phyloP scores from a whole-genome alignment of 176 grass and related monocot genomes.

The Coix lacrymajobi region DNA sequence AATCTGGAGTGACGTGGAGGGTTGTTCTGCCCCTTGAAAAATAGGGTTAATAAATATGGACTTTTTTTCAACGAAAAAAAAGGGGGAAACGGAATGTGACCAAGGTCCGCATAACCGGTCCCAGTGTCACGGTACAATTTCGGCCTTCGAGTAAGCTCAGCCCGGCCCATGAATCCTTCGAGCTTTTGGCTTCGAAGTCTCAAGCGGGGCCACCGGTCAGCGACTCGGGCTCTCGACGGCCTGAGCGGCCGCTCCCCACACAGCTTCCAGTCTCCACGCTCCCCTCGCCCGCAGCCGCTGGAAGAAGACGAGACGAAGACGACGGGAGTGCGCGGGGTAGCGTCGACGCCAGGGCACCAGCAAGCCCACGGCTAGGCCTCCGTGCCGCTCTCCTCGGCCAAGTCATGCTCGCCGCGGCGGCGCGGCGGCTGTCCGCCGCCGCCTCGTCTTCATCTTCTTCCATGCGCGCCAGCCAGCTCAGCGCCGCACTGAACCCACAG shows the following conservation, averaged over 20 bases:
- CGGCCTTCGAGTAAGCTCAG: neutral
- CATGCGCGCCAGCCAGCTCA: slow-evolving; percentile 10
- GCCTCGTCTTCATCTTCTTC: slow-evolving; percentile 2
- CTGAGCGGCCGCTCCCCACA: neutral
- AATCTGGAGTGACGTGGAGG: no score
- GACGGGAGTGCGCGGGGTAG: neutral
- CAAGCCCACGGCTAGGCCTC: neutral
- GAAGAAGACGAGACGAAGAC: neutral
- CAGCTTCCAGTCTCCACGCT: neutral
- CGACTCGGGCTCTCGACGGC: no score
- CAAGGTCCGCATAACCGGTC: neutral
- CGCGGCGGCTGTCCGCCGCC: slow-evolving; percentile 11
- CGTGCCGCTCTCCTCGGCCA: neutral
- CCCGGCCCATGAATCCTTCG: neutral
- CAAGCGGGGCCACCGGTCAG: no score
- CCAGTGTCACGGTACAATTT: neutral
- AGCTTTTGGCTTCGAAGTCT: neutral
- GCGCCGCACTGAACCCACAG: slow-evolving; percentile 27
- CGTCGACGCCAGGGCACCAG: neutral
- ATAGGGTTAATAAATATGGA: no score
- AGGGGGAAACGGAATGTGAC: neutral
- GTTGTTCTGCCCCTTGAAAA: no score
- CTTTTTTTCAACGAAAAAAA: neutral
- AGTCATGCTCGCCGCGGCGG: slow-evolving; percentile 29
- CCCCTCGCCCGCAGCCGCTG: neutral